phyloP scores from a whole-genome alignment of 2,329 filamentous ascomycete species.

The Trichoderma oligosporum region DNA sequence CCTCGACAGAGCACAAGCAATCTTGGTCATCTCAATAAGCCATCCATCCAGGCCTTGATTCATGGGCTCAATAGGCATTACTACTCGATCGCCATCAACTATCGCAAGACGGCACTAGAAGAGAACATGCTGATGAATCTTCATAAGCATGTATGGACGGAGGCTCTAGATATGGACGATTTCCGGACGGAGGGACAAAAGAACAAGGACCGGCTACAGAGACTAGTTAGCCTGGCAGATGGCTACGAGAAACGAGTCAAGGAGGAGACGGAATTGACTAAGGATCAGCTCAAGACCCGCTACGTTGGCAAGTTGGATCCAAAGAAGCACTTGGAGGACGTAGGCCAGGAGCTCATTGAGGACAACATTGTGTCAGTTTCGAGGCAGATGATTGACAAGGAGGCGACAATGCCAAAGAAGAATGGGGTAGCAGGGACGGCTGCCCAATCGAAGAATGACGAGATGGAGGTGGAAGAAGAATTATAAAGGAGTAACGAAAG shows the following conservation, averaged over 20 bases:
- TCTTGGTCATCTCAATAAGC: constrained; percentile 96
- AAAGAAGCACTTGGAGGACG: constrained; percentile 98
- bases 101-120: constrained; percentile 93
- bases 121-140: constrained; percentile 99
- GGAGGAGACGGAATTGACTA: constrained; percentile 94
- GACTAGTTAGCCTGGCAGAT: constrained; percentile 83
- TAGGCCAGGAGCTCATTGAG: constrained; percentile 94
- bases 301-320: constrained; percentile 98
- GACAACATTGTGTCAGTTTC: constrained; percentile 99
- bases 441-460: constrained; percentile 51
- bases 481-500: constrained; percentile 30
- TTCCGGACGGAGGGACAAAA: constrained; percentile 79
- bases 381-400: constrained; percentile 98
- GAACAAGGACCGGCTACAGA: constrained; percentile 84
- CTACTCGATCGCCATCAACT: constrained; percentile 98
- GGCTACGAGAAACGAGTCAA: constrained; percentile 98
- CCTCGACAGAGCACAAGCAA: constrained; percentile 97
- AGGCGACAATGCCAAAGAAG: constrained; percentile 83
- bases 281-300: constrained; percentile 96
- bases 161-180: constrained; percentile 94
- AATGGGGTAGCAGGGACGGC: constrained; percentile 47
- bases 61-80: constrained; percentile 98
- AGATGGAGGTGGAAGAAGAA: constrained; percentile 64
- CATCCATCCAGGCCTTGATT: constrained; percentile 98
- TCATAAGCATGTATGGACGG: constrained; percentile 99